These are phyloP conservation scores for Quercus lobata DNA, from an alignment of 331 rosid genomes.

Conservation along the genomic window DNA sequence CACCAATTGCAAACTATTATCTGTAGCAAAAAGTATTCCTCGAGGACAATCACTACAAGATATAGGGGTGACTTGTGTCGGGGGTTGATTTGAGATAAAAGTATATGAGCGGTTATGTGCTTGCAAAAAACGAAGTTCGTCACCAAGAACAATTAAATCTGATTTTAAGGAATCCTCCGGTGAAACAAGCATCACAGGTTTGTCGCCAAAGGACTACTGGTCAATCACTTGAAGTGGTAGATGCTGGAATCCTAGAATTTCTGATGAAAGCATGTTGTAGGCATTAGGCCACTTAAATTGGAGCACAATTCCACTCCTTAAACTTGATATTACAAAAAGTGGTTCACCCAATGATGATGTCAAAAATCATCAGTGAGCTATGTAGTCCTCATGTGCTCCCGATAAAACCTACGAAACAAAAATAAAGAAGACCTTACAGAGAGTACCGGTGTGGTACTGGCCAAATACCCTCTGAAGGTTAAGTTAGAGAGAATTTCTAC, in stretches of 20 bases:
- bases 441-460: too few species aligned
- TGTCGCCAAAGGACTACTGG: constrained; percentile 82
- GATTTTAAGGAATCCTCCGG: constrained; percentile 73
- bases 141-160: constrained; percentile 83
- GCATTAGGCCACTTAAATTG: constrained; percentile 80
- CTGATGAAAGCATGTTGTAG: constrained; percentile 22
- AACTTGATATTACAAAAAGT: constrained; percentile 72
- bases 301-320: constrained; percentile 93
- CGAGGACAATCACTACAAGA: constrained; percentile 80
- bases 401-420: too few species aligned
- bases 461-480: too few species aligned
- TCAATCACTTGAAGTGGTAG: constrained; percentile 76
- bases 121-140: constrained; percentile 89
- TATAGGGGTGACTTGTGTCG: constrained; percentile 84
- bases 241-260: constrained; percentile 23
- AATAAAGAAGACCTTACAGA: too few species aligned
- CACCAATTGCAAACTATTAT: constrained; percentile 84
- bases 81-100: constrained; percentile 86
- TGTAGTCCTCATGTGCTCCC: too few species aligned
- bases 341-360: constrained; percentile 40
- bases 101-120: constrained; percentile 85
- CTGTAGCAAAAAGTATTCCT: constrained; percentile 88
- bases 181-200: constrained; percentile 91
- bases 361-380: too few species aligned
- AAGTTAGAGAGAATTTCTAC: too few species aligned